Base-by-base conservation (phyloP, 805 yeast species). In the Cyberlindnera xishuangbannaensis region DNA sequence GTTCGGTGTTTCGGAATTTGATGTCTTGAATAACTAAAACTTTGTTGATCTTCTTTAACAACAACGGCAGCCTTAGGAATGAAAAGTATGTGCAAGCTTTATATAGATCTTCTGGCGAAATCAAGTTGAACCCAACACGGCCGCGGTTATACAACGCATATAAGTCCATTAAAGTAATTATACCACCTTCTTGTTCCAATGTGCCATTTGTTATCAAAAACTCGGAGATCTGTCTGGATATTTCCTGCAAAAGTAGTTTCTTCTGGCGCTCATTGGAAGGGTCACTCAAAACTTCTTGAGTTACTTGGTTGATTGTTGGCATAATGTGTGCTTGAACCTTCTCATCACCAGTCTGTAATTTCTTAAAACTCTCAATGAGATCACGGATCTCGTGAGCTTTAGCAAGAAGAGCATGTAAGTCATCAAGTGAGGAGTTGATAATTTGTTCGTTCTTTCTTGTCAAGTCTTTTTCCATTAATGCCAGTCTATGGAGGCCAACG, bases 151-250 rank as follows among this genome's bases (percentile, higher is more conserved):
- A 82, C 17, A 74, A 43, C 0, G 79, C 74, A 54, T 67, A 83
- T 14, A 82, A 50, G 45, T 82, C 90, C 31, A 73, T 67, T 21
- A 81, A 45, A 0, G 85, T 67, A 11, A 82, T 62, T 14, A 77
- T 61, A 3, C 83, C 84, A 28, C 79, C 78, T 30, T 67, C 69
- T 22, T 61, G 62, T 25, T 61, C 65, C 36, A 78, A 45, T 16
- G 77, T 47, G 31, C 73, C 52, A 39, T 61, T 50, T 41, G 57
- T 55, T 8, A 63, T 58, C 8, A 83, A 61, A 54, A 76, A 87
- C 46, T 83, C 95, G 25, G 85, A 78, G 3, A 90, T 52, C 48
- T 85, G 88, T 33, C 95, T 67, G 0, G 96, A 73, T 13, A 86
- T 60, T 48, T 86, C 95, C 38, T 76, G 74, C 18, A 71, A 58